These are phyloP conservation scores for Talaromyces borbonicus DNA, from an alignment of 495 filamentous ascomycete species.

Conservation along the genomic window DNA sequence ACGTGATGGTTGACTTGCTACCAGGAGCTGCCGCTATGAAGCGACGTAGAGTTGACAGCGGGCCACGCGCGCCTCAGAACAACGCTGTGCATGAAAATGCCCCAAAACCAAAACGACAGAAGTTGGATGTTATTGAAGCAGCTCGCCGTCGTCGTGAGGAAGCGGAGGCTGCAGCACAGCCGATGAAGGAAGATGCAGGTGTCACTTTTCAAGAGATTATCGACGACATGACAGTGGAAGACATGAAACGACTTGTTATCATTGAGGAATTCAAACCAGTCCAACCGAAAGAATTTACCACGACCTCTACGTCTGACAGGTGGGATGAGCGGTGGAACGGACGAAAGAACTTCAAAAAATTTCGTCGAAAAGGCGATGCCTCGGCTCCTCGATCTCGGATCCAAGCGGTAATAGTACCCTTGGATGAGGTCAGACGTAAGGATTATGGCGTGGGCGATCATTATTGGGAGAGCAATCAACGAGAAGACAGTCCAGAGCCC, in stretches of 20 bases:
- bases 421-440: conserved; percentile 72
- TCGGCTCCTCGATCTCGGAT: conserved; percentile 32
- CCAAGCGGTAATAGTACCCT: conserved; percentile 58
- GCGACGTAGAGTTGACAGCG: conserved; percentile 38
- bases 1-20: conserved; percentile 54
- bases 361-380: conserved; percentile 52
- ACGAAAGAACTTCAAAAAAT: conserved; percentile 92
- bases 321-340: conserved; percentile 96
- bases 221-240: conserved; percentile 53
- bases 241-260: conserved; percentile 66
- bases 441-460: conserved; percentile 78
- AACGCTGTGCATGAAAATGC: conserved; percentile 13
- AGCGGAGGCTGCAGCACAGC: conserved; percentile 50
- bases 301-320: conserved; percentile 40
- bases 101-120: conserved; percentile 37
- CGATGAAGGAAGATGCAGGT: conserved; percentile 40
- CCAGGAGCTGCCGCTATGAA: conserved; percentile 67
- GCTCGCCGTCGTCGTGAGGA: conserved; percentile 59
- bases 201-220: conserved; percentile 41
- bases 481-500: conserved; percentile 14
- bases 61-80: conserved; percentile 9
- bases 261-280: conserved; percentile 64
- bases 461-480: conserved; percentile 51
- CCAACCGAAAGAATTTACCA: conserved; percentile 10
- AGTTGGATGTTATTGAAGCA: conserved; percentile 59